Evolutionary conservation across 768 basidiomycete species (phyloP), one percentile per base, ranked within the genome.

Genomic region (Tulasnella sp.): DNA sequence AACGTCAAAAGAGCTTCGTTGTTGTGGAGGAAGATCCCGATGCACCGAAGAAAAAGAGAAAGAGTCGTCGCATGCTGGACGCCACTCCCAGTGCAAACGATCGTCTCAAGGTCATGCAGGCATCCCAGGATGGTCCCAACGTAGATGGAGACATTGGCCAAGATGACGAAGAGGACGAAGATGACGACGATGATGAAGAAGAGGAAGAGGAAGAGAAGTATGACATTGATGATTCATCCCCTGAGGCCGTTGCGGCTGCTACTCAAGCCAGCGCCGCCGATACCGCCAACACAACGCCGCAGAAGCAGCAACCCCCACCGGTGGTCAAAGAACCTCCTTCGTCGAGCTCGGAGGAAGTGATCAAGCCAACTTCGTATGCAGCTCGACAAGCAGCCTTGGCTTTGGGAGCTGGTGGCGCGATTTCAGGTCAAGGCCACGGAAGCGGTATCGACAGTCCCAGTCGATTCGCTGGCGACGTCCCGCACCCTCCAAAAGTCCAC

Each of bases 1-100:
- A 99, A 86, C 91, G 98, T 71, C 98, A 99, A 84, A 99, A 99
- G 84, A 98, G 96, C 8, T 99, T 99, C 82, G 98, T 99, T 62
- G 94, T 99, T 27, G 95, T 99, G 34, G 98, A 99, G 84, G 97
- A 98, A 83, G 91, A 90, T 42, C 91, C 92, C 0, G 83, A 86
- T 21, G 89, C 89, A 81, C 80, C 82, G 16, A 80, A 74, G 82
- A 79, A 80, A 79, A 80, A 79, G 56, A 79, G 52, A 48, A 42
- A 58, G 36, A 52, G 71, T 36, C 72, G 80, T 10, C 36, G 44
- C 34, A 74, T 77, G 42, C 34, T 68, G 76, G 80, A 82, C 39
- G 72, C 77, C 18, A 74, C 71, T 27, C 62, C 76, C 31, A 58
- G 76, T 62, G 68, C 78, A 52, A 36, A 31, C 19, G 80, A 46